Evolutionary conservation across 129 eudicot species (phyloP), one percentile per base, ranked within the genome.

Genomic region (Chrysanthemum lavandulifolium): DNA sequence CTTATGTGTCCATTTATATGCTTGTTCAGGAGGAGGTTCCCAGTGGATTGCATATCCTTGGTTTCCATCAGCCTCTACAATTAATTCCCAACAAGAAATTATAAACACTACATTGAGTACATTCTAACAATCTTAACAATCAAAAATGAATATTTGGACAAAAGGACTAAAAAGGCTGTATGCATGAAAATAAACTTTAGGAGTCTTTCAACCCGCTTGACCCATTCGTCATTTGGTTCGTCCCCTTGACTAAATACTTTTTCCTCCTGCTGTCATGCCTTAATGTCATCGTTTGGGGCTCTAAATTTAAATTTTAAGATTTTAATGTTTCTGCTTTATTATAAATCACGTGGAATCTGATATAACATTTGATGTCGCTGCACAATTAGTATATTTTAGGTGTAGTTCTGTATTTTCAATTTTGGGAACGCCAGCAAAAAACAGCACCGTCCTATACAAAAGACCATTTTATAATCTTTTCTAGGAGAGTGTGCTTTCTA

Each of bases 1-100:
- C 49, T 80, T 82, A 76, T 90, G 83, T 68, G 65, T 86, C 99
- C 99, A 94, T 56, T 51, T 90, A 73, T 94, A 86, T 60, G 84
- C 78, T 73, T 71, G 45, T 71, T 94, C 99, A 61, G 99, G 97
- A 63, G 97, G 85, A 40, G 97, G 97, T 60, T 94, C 99, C 99
- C 99, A 94, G 56, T 90, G 99, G 65, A 94, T 87, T 11, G 99
- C 99, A 81, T 70, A 84, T 48, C 96, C 84, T 78, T 86, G 99
- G 50, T 84, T 86, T 61, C 98, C 93, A 74, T 88, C 97, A 31
- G 81, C 89, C 72, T 87, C 98, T 94, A 68, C 23, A 73, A 71
- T 57, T 55, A 80, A 65, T 15, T 58, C 73, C 72, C 78, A 51
- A 58, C 8, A 47, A 27, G 19, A 36, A 54, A 19, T 5, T 14